A percentile compares a stretch with the other conserved stretches of the same genome.
Evolutionary conservation across 768 basidiomycete species (phyloP).

Genomic region (Lactifluus rugatus): DNA sequence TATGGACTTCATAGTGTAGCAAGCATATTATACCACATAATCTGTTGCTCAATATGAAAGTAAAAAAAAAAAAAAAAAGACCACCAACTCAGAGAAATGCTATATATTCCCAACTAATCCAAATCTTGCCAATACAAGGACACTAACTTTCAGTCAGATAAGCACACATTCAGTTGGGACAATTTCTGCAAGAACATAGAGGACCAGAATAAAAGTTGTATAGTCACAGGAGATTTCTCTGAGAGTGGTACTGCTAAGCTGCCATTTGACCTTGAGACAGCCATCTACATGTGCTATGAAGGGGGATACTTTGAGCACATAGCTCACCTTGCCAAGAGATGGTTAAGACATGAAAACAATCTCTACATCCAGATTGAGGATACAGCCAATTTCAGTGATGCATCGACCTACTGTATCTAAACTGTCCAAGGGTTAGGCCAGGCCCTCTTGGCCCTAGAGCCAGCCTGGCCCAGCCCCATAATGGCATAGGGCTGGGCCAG

Average conservation of each 20-base stretch:
- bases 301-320: constrained; percentile 96
- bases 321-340: constrained; percentile 85
- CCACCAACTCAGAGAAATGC: not conserved
- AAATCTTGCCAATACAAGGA: not conserved
- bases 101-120: not conserved
- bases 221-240: not conserved
- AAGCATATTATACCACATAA: too few species aligned
- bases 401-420: constrained; percentile 76
- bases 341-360: constrained; percentile 87
- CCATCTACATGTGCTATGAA: constrained; percentile 92
- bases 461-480: too few species aligned
- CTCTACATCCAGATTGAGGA: constrained; percentile 92
- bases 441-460: too few species aligned
- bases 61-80: too few species aligned
- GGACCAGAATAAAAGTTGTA: not conserved
- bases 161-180: not conserved
- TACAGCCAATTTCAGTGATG: constrained; percentile 70
- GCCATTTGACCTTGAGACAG: constrained; percentile 95
- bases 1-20: too few species aligned
- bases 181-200: not conserved
- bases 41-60: too few species aligned
- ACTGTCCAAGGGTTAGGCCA: too few species aligned
- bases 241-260: constrained; percentile 50
- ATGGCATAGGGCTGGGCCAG: too few species aligned
- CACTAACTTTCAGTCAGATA: not conserved